Percentiles rank a stretch among this genome's conserved stretches.
Evolutionary conservation across 2,329 filamentous ascomycete species (phyloP).

Genomic region (Tolypocladium inflatum): DNA sequence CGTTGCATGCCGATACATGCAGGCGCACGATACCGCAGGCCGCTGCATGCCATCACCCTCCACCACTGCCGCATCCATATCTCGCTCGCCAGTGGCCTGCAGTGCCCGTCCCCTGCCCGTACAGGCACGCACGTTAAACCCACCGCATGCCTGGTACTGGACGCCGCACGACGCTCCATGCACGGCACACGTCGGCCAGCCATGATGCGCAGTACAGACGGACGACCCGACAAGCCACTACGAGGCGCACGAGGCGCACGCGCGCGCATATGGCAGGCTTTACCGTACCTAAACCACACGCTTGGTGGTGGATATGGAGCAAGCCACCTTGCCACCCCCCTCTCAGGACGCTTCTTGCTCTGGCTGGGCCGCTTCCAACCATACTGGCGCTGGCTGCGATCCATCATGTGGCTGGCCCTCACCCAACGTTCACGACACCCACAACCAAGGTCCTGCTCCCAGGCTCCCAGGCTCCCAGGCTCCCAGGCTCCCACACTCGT

Average conservation of each 20-base stretch:
- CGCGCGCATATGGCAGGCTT: neutral
- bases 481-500: too few species aligned
- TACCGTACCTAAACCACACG: neutral
- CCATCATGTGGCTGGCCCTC: neutral
- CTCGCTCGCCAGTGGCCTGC: too few species aligned
- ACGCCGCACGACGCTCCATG: neutral
- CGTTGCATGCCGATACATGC: neutral
- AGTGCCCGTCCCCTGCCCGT: neutral
- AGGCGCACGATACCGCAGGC: neutral
- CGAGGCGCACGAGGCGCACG: neutral
- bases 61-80: too few species aligned
- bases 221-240: neutral
- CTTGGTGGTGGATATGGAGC: neutral
- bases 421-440: too few species aligned
- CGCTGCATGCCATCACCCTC: neutral
- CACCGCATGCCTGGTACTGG: neutral
- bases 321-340: neutral
- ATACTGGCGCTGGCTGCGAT: neutral
- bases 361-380: neutral
- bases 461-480: too few species aligned
- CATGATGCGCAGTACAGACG: neutral
- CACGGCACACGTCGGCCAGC: neutral
- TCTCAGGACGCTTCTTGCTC: neutral
- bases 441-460: too few species aligned
- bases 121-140: neutral